These are phyloP conservation scores for Juncus inflexus DNA, from an alignment of 176 grass and related monocot species.

Conservation along the genomic window DNA sequence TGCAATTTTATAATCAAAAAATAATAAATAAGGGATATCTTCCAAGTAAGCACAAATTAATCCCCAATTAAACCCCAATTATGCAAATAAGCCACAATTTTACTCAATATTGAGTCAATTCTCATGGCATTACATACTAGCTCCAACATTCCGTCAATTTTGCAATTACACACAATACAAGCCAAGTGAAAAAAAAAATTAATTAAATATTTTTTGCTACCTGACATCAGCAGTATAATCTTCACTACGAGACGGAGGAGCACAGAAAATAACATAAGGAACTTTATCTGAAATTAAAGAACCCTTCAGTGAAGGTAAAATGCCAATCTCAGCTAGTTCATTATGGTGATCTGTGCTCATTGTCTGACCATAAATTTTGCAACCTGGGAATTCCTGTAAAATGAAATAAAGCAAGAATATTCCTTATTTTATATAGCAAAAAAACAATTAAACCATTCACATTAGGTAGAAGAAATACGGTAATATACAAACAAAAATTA, in stretches of 20 bases:
- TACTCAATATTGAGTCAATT: no score
- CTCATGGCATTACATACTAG: no score
- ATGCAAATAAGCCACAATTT: no score
- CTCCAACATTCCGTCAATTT: no score
- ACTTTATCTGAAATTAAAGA: constrained; percentile 39
- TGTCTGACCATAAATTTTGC: constrained; percentile 69
- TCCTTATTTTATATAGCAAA: no score
- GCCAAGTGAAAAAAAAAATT: no score
- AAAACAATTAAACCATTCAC: background rate
- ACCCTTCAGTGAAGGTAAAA: constrained; percentile 57
- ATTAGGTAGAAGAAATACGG: background rate
- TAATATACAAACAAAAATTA: background rate
- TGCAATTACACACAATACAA: no score
- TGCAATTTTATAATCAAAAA: constrained; percentile 25
- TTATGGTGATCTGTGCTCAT: constrained; percentile 69
- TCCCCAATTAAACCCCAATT: no score
- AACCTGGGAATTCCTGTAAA: constrained; percentile 61
- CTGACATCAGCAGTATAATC: constrained; percentile 74
- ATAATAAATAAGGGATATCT: background rate
- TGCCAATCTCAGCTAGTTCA: constrained; percentile 58
- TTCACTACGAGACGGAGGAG: constrained; percentile 61
- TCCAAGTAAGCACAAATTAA: no score
- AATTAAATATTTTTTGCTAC: constrained; percentile 33
- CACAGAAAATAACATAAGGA: constrained; percentile 78
- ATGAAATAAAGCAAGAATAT: background rate